Evolutionary conservation across 441 rosid species (phyloP), one percentile per base, ranked within the genome.

Genomic region (Corymbia calophylla): DNA sequence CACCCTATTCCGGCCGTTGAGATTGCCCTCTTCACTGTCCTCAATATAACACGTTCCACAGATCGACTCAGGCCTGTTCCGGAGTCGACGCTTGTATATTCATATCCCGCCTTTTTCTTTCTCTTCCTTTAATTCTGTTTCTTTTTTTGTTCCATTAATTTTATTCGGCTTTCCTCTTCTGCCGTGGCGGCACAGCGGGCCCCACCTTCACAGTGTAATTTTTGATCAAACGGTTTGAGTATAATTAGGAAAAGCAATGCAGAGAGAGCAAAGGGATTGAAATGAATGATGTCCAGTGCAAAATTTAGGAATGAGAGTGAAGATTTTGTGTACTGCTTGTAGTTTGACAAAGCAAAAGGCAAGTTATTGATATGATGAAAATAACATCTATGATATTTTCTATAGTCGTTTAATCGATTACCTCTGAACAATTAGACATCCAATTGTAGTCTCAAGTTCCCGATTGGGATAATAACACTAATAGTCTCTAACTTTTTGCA

Each of bases 161-260:
- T 39, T 21, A 18, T 77, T 13, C 10, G 51, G 51, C 84, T 77
- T 44, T 44, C 84, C 51, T 77, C 87, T 68, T 86, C 88, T 39
- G 27, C 66, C 16, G 87, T 85, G 87, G 56, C 16, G 58, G 60
- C 55, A 13, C 25, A n/a, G 29, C 62, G 1, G 58, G 60, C 68
- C 88, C 66, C 88, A 77, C 84, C 84, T 44, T 77, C 84, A 77
- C 84, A 44, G 25, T 77, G 51, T 77, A 77, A 77, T 44, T 44
- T 44, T 77, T 77, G 84, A 47, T 77, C 18, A 44, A 77, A 39
- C 82, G n/a, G n/a, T 44, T 77, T 77, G 84, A 77, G 84, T 47
- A 44, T 77, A 77, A 44, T 77, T 44, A 77, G 84, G n/a, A 77
- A 77, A 77, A 44, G 84, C 84, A 77, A 77, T 23, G 84, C 84